Base-by-base conservation (phyloP, 257 asterid species). In the Plantago major region DNA sequence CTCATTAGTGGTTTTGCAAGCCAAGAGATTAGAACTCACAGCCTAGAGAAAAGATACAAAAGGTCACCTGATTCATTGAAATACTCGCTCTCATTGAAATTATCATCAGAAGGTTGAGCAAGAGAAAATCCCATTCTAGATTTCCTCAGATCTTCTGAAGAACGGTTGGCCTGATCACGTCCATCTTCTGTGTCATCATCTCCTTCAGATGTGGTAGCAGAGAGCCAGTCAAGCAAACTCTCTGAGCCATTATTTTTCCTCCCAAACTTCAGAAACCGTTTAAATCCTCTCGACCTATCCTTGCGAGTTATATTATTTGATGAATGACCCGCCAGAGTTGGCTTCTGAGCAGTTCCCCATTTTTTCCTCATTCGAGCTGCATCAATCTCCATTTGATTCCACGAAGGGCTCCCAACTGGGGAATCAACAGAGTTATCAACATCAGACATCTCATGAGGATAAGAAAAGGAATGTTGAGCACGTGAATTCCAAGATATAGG, bases 191-290 rank as follows among this genome's bases (percentile, higher is more conserved):
- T 70, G 71, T 90, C 97, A 64, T 90, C 96, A 56, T 90, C 96
- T 72, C 97, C 97, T 79, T 90, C 97, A 55, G 97, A 90, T 64
- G 97, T 90, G 60, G 97, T 87, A 46, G 89, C 97, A 56, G 97
- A 87, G 52, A 90, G 80, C 97, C 97, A 90, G 69, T 90, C 97
- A 68, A 75, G 95, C 78, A 81, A 62, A 50, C 60, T 79, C 55
- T 84, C 92, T 14, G 95, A 72, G 49, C 89, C 95, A 73, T 84
- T 93, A 57, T 59, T 78, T 74, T 84, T 86, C 78, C 88, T 84
- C 64, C 95, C 97, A 55, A 86, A 89, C 71, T 84, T 82, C 58
- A 89, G 64, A 51, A 89, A 73, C 73, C 95, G 81, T 67, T 86
- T 89, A 68, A 90, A 87, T 59, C 97, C 97, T 11, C 70, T 80